Conservation (phyloP, 2,329 filamentous ascomycete species). For the Monilinia vaccinii-corymbosi region DNA sequence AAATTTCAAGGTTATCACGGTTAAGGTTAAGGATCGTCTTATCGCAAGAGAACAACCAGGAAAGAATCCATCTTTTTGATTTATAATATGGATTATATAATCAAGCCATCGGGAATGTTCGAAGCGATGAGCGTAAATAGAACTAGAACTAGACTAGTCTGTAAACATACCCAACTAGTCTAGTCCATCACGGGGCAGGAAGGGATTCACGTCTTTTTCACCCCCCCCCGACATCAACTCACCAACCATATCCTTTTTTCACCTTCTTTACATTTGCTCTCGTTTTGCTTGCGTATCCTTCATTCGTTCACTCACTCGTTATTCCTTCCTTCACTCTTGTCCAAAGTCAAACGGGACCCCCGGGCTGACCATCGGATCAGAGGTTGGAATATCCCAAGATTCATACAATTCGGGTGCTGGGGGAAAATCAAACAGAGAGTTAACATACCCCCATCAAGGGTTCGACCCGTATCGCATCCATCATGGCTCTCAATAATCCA, state of each 20-base stretch:
- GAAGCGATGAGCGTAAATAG: too few relatives aligned
- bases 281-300: not conserved
- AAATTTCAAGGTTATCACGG: too few relatives aligned
- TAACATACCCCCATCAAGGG: conserved; percentile 8
- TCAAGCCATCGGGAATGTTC: not conserved
- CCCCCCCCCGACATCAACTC: too few relatives aligned
- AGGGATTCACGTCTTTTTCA: conserved; percentile 1
- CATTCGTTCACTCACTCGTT: not conserved
- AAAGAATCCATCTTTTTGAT: too few relatives aligned
- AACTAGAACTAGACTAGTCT: too few relatives aligned
- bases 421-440: not conserved
- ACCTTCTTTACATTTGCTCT: conserved; percentile 3
- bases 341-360: not conserved
- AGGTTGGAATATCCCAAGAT: not conserved
- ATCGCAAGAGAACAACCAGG: too few relatives aligned
- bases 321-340: not conserved
- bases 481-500: conserved; percentile 46
- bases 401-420: not conserved
- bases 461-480: conserved; percentile 28
- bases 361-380: not conserved
- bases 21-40: too few relatives aligned
- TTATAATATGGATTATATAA: too few relatives aligned
- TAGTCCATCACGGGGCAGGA: not conserved
- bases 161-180: too few relatives aligned
- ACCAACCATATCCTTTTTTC: too few relatives aligned